Base-by-base conservation (phyloP, 148 eudicot genomes). In the Bassia scoparia region DNA sequence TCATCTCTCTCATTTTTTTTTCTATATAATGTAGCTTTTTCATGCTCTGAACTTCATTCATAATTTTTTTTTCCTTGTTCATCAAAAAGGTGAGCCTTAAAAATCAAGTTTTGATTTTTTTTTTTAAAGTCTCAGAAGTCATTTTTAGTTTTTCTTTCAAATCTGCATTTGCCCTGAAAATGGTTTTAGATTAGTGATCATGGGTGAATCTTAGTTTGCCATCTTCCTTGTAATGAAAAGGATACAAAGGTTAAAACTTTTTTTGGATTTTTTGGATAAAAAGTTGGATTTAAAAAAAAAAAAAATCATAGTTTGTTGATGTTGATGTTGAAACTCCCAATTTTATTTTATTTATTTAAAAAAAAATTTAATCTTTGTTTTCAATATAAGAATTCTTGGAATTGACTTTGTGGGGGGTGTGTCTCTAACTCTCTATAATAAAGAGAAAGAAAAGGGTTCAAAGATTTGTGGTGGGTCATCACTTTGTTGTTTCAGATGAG, bases 201-300 rank as follows among this genome's bases (percentile, higher is more conserved):
- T 63, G 68, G 53, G 33, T 73, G 63, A 59, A 69, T 73, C 60
- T 34, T 64, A 73, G 66, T 67, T 73, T 65, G 72, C 27, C 50
- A 8, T 37, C 41, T 60, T 61, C 26, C 26, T 66, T 29, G 9
- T 7, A 49, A 34, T 68, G 33, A 67, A 67, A 72, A 72, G 64
- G 38, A 60, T 2, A 0, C 3, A 58, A 78, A 60, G 68, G 15
- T 74, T 79, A 75, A 35, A 41, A 3, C 66, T 69, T 66, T 52
- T n/a, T n/a, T n/a, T n/a, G n/a, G n/a, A n/a, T n/a, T n/a, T n/a
- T n/a, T n/a, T n/a, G n/a, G n/a, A n/a, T n/a, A n/a, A n/a, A n/a
- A n/a, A n/a, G n/a, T n/a, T n/a, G n/a, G n/a, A n/a, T n/a, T n/a
- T n/a, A n/a, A 15, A 23, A 10, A 17, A 56, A 52, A n/a, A 61